A percentile compares a stretch with the other conserved stretches of the same genome.
Conservation (phyloP, 345 rosid genomes). For the Salix purpurea region DNA sequence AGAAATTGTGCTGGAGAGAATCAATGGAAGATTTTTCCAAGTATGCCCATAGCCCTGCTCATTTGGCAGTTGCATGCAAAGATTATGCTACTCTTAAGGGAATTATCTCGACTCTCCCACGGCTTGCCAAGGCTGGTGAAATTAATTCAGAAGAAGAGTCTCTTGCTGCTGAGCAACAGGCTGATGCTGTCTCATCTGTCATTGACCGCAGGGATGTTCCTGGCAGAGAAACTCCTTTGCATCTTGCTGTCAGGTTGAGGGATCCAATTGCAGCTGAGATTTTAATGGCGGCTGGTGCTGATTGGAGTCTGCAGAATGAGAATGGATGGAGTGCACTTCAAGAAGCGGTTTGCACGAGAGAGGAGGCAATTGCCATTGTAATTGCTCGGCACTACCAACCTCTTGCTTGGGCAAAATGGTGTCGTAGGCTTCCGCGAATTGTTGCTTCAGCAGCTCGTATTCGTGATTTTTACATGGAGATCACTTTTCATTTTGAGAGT, state of each 20-base stretch:
- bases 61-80: constrained; percentile 69
- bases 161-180: constrained; percentile 59
- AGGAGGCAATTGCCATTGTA: constrained; percentile 85
- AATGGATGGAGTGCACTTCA: constrained; percentile 99
- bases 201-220: constrained; percentile 92
- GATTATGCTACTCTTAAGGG: constrained; percentile 67
- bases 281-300: constrained; percentile 89
- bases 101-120: constrained; percentile 60
- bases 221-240: constrained; percentile 94
- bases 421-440: constrained; percentile 88
- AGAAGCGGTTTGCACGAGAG: constrained; percentile 97
- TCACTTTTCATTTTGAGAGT: constrained; percentile 94
- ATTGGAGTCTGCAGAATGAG: constrained; percentile 98
- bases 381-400: constrained; percentile 94
- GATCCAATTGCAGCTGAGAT: constrained; percentile 82
- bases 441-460: constrained; percentile 79
- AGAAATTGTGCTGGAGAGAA: neutral
- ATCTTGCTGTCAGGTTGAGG: constrained; percentile 82
- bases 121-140: constrained; percentile 75
- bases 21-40: constrained; percentile 71
- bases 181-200: constrained; percentile 69
- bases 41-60: constrained; percentile 86
- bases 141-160: constrained; percentile 76
- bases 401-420: constrained; percentile 99
- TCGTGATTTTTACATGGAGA: constrained; percentile 97